Evolutionary conservation across 225 moss, liverwort and hornwort species (phyloP), one percentile per base, ranked within the genome.

Genomic region (Thuidium tamariscinum): DNA sequence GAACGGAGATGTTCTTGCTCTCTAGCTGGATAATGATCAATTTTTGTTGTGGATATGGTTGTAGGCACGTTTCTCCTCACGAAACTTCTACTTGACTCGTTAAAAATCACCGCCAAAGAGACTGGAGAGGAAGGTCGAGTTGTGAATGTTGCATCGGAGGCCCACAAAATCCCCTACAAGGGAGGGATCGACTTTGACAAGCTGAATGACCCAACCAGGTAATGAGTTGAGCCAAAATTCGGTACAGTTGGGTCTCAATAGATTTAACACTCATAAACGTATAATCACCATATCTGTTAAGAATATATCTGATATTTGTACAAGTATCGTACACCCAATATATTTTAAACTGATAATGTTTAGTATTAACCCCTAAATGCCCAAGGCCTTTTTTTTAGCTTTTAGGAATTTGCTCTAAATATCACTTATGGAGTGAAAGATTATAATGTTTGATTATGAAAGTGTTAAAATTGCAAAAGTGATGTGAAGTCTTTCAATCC

Each of bases 11-110:
- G 30, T 62, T 80, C 25, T 34, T 86, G 81, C 62, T 44, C 34
- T 72, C 74, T 25, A 62, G 32, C 23, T 75, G 70, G 63, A 70
- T 37, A 79, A 9, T 86, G 27, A 90, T 54, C 60, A 44, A 42
- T n/a, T 75, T 67, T 76, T 52, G 66, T 57, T 81, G 60, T 71
- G 62, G 39, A 75, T 79, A 27, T 84, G 62, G 44, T 83, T 88
- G 56, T 82, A 94, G 94, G 94, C 84, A 90, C 92, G 6, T 94
- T 90, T 73, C 90, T 90, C 65, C 85, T 94, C 21, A 93, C 94
- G 41, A 90, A 91, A n/a, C 92, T 94, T 79, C 85, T 94, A 60
- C 88, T 94, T 49, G 87, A 92, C 77, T 71, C 75, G n/a, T 68
- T 94, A 27, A 94, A 87, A 86, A 29, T 16, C 26, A 94, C 94